A percentile compares a stretch with the other conserved stretches of the same genome.
Conservation (phyloP, 768 basidiomycete genomes). For the Stropharia rugosoannulata region DNA sequence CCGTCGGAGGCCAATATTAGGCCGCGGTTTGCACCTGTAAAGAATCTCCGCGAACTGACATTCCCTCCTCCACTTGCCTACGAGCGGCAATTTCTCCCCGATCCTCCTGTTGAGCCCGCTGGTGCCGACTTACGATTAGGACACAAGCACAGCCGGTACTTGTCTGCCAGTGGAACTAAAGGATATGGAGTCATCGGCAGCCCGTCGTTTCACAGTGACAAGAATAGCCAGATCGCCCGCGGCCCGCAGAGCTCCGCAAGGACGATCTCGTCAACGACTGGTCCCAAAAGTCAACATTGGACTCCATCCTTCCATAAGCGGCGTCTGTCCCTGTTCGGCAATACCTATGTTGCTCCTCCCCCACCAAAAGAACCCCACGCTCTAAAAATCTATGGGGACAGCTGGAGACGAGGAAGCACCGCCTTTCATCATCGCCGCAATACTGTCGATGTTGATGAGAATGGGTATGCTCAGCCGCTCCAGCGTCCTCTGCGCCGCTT, state of each 20-base stretch:
- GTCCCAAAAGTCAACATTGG: neutral
- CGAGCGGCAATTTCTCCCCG: slow-evolving; percentile 9
- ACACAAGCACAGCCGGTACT: slow-evolving; percentile 18
- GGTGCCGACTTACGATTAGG: slow-evolving; percentile 16
- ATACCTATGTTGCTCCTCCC: slow-evolving; percentile 20
- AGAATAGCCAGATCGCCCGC: slow-evolving; percentile 2
- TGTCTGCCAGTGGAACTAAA: slow-evolving; percentile 4
- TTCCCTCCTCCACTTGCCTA: slow-evolving; percentile 77
- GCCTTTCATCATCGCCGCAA: neutral
- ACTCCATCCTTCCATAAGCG: slow-evolving; percentile 19
- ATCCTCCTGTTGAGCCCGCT: slow-evolving; percentile 1
- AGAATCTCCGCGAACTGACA: slow-evolving; percentile 53
- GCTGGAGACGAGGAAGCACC: slow-evolving; percentile 20
- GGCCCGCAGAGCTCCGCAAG: slow-evolving; percentile 24
- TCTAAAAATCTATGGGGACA: slow-evolving; percentile 26
- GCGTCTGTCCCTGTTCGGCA: slow-evolving; percentile 26
- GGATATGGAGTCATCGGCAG: neutral
- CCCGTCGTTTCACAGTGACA: slow-evolving; percentile 1
- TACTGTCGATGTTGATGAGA: slow-evolving; percentile 8
- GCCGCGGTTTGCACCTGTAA: slow-evolving; percentile 27
- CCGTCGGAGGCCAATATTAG: slow-evolving; percentile 35
- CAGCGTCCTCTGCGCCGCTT: slow-evolving; percentile 38
- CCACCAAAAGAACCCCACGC: slow-evolving; percentile 30
- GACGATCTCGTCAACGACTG: slow-evolving; percentile 21
- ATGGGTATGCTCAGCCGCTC: slow-evolving; percentile 9